Conservation (phyloP, 768 basidiomycete species). For the Suillus clintonianus region DNA sequence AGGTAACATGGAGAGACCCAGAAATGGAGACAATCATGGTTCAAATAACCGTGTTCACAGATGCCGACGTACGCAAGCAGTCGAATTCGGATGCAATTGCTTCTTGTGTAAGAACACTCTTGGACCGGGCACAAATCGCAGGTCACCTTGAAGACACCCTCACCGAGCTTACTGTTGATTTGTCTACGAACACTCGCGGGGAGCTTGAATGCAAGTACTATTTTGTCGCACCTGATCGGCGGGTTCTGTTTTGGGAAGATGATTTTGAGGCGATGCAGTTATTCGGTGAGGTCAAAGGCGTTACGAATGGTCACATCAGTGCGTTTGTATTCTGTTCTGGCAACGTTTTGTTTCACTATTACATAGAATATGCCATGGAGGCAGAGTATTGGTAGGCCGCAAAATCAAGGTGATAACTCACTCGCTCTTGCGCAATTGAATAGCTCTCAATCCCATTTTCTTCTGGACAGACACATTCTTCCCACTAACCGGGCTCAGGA, state of each 20-base stretch:
- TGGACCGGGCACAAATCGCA: neutral
- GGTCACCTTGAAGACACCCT: neutral
- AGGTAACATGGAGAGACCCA: neutral
- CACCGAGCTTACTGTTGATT: neutral
- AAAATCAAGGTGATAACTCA: neutral
- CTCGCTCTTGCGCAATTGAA: neutral
- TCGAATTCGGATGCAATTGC: neutral
- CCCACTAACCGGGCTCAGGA: neutral
- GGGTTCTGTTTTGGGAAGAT: neutral
- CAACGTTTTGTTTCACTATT: neutral
- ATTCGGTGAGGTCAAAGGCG: neutral
- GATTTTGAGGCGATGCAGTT: neutral
- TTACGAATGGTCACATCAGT: conserved; percentile 1
- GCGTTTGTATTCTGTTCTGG: neutral
- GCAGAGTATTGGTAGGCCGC: neutral
- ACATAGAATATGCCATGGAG: neutral
- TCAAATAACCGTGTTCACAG: neutral
- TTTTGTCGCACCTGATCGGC: neutral
- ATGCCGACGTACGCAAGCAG: neutral
- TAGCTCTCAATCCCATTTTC: neutral
- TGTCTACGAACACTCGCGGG: neutral
- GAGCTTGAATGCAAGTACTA: neutral
- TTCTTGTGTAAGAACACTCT: neutral
- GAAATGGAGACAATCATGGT: conserved; percentile 1
- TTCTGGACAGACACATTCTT: neutral